Base-by-base conservation (phyloP, 2,329 filamentous ascomycete species). In the Colletotrichum sp. region DNA sequence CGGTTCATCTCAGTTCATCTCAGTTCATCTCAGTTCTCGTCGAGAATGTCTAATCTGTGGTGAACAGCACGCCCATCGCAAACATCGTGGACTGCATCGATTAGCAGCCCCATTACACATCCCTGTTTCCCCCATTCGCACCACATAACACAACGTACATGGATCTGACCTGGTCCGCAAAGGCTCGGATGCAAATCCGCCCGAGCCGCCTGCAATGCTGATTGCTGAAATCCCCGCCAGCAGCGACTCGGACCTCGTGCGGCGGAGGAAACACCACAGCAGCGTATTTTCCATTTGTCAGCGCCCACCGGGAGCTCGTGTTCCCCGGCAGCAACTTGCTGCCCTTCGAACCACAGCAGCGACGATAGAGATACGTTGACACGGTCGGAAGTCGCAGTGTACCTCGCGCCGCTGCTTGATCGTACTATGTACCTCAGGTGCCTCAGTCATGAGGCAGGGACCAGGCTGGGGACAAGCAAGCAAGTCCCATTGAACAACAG, bases 241-340 rank as follows among this genome's bases (percentile, higher is more conserved):
- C 26, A 12, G 43, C 61, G 56, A 67, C 52, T 74, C 55, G 62
- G 67, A 30, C 52, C 21, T 21, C 24, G 12, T 7, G 48, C 52
- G 28, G 28, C 48, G 38, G 68, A 38, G 7, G 14, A 34, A 36
- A 18, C 16, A 30, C 14, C 7, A 32, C 43, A 48, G 43, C 43
- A n/a, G 43, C 43, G 43, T 24, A 48, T 56, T 30, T 65, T 8
- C 24, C 38, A 74, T 74, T 74, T 74, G 73, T 74, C 73, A 74
- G 73, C 73, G 68, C 56, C 63, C 38, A 30, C 38, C 16, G 18
- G 30, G 8, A 56, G 12, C 30, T 26, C 32, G 55, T 38, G 4
- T 26, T 61, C 21, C 52, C 13, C 67, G n/a, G 13, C n/a, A 8
- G n/a, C 32, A 9, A 43, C 34, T 59, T n/a, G 26, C 28, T 12